These are phyloP conservation scores for Climacium dendroides DNA, from an alignment of 225 moss, liverwort and hornwort species.

Conservation along the genomic window DNA sequence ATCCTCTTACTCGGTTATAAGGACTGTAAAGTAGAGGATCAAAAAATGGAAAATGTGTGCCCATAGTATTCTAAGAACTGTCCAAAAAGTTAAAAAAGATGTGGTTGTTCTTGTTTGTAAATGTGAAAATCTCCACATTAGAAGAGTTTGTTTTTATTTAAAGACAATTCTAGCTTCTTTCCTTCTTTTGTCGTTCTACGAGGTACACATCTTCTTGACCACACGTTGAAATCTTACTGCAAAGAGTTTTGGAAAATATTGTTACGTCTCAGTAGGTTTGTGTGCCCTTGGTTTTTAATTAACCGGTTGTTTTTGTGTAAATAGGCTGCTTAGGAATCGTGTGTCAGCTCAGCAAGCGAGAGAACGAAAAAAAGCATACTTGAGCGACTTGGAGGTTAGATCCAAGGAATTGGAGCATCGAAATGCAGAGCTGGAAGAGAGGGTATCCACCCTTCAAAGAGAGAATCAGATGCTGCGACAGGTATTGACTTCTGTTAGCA, in stretches of 20 bases:
- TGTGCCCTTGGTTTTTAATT: neutral
- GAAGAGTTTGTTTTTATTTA: neutral
- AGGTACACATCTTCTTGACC: neutral
- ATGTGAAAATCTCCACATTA: neutral
- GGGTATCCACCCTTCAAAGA: slow-evolving; percentile 68
- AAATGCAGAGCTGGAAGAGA: slow-evolving; percentile 87
- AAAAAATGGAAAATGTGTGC: too few species aligned
- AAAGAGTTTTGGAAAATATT: neutral
- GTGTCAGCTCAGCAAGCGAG: slow-evolving; percentile 99
- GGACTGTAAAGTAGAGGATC: neutral
- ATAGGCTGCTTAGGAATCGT: slow-evolving; percentile 85
- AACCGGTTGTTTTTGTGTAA: neutral
- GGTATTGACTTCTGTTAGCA: slow-evolving; percentile 13
- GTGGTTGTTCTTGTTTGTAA: neutral
- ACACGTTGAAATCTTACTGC: neutral
- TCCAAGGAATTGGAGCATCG: slow-evolving; percentile 80
- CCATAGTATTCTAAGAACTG: neutral
- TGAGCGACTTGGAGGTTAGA: slow-evolving; percentile 76
- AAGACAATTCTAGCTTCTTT: neutral
- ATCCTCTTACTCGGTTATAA: neutral
- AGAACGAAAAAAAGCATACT: slow-evolving; percentile 91
- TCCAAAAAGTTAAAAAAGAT: neutral
- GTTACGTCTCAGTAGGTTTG: neutral
- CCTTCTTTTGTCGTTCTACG: neutral
- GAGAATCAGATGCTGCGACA: slow-evolving; percentile 94